Evolutionary conservation across 805 yeast species (phyloP), one percentile per base, ranked within the genome.

Genomic region (Priceomyces fermenticarens): DNA sequence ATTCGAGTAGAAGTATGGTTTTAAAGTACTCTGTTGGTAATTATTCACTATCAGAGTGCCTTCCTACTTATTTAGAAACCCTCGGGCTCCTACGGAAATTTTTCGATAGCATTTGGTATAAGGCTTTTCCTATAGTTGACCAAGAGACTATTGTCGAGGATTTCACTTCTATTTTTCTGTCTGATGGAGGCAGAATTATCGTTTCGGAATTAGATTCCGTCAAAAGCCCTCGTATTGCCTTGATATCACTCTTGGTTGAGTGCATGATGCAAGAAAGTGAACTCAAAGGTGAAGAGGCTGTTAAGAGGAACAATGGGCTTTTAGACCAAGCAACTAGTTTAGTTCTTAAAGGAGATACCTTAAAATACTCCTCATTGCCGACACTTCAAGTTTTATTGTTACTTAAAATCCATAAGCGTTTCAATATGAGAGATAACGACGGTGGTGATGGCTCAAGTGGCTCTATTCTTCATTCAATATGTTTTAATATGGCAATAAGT

Each of bases 371-470:
- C 4, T 12, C 40, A 20, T n/a, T 37, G 10, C 40, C 35, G 4
- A 23, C 40, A 11, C 14, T 37, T 14, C 40, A 37, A 15, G 35
- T 35, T 11, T 30, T 37, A 3, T n/a, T 37, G 23, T 25, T 37
- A 9, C 27, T 29, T 15, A 30, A 12, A 4, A 15, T 37, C 12
- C 35, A 29, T 23, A 37, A 37, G 4, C 23, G 14, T 12, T 37
- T 31, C 25, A 37, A 37, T 37, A 10, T 31, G 25, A 30, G 35
- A 5, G 40, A 37, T 20, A 30, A 30, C 17, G 40, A 30, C 5
- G 35, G 40, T 12, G 40, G 40, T 3, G 40, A 37, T 29, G 35
- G 35, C n/a, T 29, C 35, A 11, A 37, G 32, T 17, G 30, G 35
- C n/a, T 23, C 40, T 7, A 13, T 37, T 16, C 16, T 30, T 8